Evolutionary conservation across 805 yeast species (phyloP).

Genomic region (Pichia pseudocactophila): DNA sequence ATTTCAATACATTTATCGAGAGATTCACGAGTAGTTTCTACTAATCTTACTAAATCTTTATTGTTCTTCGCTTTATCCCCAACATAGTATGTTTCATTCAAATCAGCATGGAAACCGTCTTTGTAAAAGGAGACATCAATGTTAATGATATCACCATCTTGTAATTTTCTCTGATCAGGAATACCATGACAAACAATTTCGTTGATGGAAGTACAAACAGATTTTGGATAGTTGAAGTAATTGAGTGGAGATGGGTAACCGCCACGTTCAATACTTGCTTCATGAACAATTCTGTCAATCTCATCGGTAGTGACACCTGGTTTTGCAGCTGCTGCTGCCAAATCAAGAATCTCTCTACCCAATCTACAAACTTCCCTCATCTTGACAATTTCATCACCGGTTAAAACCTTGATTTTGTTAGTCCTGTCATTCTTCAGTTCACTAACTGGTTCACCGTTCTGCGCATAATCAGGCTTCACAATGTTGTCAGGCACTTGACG

Average conservation of each 20-base stretch:
- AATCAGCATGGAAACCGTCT: conserved; percentile 87
- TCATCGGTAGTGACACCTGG: conserved; percentile 95
- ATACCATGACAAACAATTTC: conserved; percentile 97
- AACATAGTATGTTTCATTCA: conserved; percentile 94
- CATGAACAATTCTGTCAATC: conserved; percentile 77
- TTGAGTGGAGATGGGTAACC: conserved; percentile 94
- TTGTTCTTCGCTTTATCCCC: conserved; percentile 81
- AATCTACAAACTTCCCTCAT: conserved; percentile 67
- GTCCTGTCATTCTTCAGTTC: conserved; percentile 69
- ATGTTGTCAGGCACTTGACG: conserved; percentile 66
- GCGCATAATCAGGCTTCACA: conserved; percentile 75
- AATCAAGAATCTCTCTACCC: conserved; percentile 85
- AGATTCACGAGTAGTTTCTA: conserved; percentile 86
- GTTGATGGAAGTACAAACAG: conserved; percentile 87
- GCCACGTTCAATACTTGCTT: conserved; percentile 78
- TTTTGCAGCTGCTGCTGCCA: conserved; percentile 70
- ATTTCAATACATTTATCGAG: conserved; percentile 72
- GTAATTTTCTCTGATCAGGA: conserved; percentile 78
- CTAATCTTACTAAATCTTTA: conserved; percentile 77
- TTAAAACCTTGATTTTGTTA: conserved; percentile 54
- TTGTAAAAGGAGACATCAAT: conserved; percentile 80
- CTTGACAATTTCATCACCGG: conserved; percentile 60
- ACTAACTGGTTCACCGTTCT: conserved; percentile 64
- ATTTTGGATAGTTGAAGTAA: conserved; percentile 88
- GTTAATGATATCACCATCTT: conserved; percentile 93